A percentile compares a stretch with the other conserved stretches of the same genome.
phyloP scores from a whole-genome alignment of 2,329 filamentous ascomycete species.

The Xylaria sp. region DNA sequence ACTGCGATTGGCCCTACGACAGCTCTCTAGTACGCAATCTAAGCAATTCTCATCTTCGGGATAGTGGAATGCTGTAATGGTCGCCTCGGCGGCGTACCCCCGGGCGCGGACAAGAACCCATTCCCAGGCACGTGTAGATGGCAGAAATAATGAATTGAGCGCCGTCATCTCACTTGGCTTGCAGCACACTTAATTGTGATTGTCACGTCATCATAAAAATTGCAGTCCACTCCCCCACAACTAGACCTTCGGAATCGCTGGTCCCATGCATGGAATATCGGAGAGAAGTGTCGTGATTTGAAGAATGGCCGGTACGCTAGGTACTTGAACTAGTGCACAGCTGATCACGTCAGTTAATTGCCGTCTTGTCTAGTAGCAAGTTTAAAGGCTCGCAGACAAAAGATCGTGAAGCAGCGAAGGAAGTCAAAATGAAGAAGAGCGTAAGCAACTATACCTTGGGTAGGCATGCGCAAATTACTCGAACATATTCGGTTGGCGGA shows the following conservation, averaged over 20 bases:
- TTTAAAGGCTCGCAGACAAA: no score
- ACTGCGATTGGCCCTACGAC: not conserved
- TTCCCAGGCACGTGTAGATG: no score
- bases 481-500: no score
- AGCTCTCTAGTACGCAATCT: not conserved
- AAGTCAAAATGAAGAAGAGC: no score
- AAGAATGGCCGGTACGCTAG: not conserved
- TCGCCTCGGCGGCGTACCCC: no score
- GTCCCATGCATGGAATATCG: not conserved
- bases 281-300: slow-evolving; percentile 1
- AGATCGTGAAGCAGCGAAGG: no score
- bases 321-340: not conserved
- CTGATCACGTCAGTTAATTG: no score
- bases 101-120: no score
- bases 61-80: not conserved
- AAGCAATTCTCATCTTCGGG: not conserved
- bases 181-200: slow-evolving; percentile 21
- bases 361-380: no score
- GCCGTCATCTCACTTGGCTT: not conserved
- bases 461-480: no score
- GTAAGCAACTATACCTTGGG: no score
- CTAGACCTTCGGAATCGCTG: not conserved
- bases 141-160: no score
- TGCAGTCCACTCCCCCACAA: slow-evolving; percentile 12
- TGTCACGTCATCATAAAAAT: slow-evolving; percentile 13